Base-by-base conservation (phyloP, 768 basidiomycete species). In the Lenzites betulinus region DNA sequence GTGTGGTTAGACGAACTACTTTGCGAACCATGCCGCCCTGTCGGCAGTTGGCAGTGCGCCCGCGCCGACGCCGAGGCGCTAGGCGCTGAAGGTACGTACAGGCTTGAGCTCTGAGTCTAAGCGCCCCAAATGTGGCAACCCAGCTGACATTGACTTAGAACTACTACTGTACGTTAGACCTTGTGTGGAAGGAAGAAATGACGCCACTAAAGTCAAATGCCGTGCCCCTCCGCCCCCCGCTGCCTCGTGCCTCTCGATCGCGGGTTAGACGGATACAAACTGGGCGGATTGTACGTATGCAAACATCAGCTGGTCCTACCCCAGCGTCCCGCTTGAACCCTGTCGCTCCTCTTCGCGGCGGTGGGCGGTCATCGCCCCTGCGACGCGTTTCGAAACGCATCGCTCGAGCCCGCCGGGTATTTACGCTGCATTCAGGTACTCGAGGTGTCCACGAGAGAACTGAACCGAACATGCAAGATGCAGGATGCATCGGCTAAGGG, bases 391-490 rank as follows among this genome's bases (percentile, higher is more conserved):
- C 55, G 55, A 41, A 16, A 22, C 36, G 47, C 20, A 28, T 42
- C 53, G 53, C 43, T 26, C 35, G 49, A 36, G 33, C 52, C 15
- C 18, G n/a, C 52, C 22, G 22, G 23, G 51, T 6, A 16, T 18
- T 28, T 25, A 18, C 7, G 12, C 23, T 33, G 13, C 41, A 8
- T 7, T 25, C 42, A 46, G 22, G 12, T 13, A 7, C 44, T 4
- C 44, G 44, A 42, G n/a, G 20, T 7, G 53, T n/a, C 42, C 42
- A 8, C 30, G 28, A 7, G 23, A 11, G 46, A 28, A 25, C 55
- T 56, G 55, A 56, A 39, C 46, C 55, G 55, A 56, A 26, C 23
- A 18, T 41, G 22, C 36, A 23, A 16, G 25, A 20, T 39, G 46
- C 36, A 23, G 25, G 25, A 20, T 39, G 46, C 55, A 49, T 49